phyloP scores from a whole-genome alignment of 2,329 filamentous ascomycete species.

The Drechslerella coelobrocha region DNA sequence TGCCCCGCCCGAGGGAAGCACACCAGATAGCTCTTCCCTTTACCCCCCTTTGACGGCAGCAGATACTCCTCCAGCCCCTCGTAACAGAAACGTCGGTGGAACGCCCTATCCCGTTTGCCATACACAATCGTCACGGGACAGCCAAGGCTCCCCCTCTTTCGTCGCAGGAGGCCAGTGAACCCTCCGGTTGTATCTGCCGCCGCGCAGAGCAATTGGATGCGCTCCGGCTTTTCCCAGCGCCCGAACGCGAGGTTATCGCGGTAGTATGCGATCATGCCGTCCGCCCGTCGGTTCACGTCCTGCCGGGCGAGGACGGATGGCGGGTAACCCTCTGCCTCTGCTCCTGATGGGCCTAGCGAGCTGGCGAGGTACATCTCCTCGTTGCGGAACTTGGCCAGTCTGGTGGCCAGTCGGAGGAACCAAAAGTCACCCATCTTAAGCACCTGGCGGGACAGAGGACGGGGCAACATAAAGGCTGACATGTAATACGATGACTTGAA shows the following conservation, averaged over 20 bases:
- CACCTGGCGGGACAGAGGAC: constrained; percentile 28
- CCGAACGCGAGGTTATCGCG: constrained; percentile 35
- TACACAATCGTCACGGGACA: constrained; percentile 47
- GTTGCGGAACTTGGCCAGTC: constrained; percentile 22
- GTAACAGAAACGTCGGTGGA: constrained; percentile 41
- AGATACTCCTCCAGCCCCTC: constrained; percentile 47
- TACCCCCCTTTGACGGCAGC: constrained; percentile 13
- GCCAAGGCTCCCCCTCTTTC: constrained; percentile 25
- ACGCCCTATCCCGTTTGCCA: constrained; percentile 24
- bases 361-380: constrained; percentile 40
- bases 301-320: constrained; percentile 24
- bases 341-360: constrained; percentile 21
- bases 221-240: constrained; percentile 39
- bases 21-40: constrained; percentile 29
- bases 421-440: constrained; percentile 48
- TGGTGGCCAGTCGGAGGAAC: constrained; percentile 26
- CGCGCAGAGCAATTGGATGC: constrained; percentile 24
- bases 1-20: constrained; percentile 35
- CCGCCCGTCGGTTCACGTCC: constrained; percentile 26
- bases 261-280: constrained; percentile 43
- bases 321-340: constrained; percentile 37
- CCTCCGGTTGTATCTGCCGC: constrained; percentile 21
- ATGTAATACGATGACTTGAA: constrained; percentile 37
- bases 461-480: constrained; percentile 33
- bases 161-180: constrained; percentile 30